A percentile compares a stretch with the other conserved stretches of the same genome.
These are phyloP conservation scores for Tuber microsphaerosporum DNA, from an alignment of 495 filamentous ascomycete genomes.

Conservation along the genomic window DNA sequence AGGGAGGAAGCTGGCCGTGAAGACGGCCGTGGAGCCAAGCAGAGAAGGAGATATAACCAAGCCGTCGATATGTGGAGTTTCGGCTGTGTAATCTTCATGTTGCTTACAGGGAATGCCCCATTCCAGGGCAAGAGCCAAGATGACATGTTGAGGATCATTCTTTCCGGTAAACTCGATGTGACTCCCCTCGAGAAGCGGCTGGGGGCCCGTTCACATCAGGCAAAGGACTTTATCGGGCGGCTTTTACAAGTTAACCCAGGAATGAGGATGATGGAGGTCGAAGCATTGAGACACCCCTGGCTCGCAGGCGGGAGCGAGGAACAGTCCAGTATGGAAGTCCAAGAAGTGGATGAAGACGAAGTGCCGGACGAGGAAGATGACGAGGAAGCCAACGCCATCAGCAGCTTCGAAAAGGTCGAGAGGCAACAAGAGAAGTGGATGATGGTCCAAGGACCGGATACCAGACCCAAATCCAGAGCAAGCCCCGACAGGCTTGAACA, in stretches of 20 bases:
- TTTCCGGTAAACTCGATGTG: slow-evolving; percentile 25
- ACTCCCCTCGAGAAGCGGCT: slow-evolving; percentile 19
- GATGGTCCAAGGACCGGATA: slow-evolving; percentile 2
- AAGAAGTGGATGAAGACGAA: slow-evolving; percentile 15
- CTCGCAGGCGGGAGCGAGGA: slow-evolving; percentile 17
- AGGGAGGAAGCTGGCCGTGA: slow-evolving; percentile 42
- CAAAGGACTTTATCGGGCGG: slow-evolving; percentile 30
- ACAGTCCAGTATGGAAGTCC: slow-evolving; percentile 26
- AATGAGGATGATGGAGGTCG: slow-evolving; percentile 36
- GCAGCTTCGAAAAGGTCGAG: slow-evolving; percentile 8
- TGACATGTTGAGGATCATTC: slow-evolving; percentile 31
- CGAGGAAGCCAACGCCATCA: not conserved
- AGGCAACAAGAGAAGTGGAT: not conserved
- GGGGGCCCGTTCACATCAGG: slow-evolving; percentile 23
- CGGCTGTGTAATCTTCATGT: slow-evolving; percentile 78
- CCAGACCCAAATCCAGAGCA: not conserved
- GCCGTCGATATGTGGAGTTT: slow-evolving; percentile 93
- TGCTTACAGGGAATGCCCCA: slow-evolving; percentile 67
- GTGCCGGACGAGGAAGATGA: slow-evolving; percentile 7
- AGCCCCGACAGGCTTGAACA: not conserved
- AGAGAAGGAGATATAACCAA: slow-evolving; percentile 62
- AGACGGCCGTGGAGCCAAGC: slow-evolving; percentile 47
- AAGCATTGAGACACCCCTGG: slow-evolving; percentile 36
- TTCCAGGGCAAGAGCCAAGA: slow-evolving; percentile 57
- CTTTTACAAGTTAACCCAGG: slow-evolving; percentile 36